These are phyloP conservation scores for Auriscalpium vulgare DNA, from an alignment of 768 basidiomycete species.

Conservation along the genomic window DNA sequence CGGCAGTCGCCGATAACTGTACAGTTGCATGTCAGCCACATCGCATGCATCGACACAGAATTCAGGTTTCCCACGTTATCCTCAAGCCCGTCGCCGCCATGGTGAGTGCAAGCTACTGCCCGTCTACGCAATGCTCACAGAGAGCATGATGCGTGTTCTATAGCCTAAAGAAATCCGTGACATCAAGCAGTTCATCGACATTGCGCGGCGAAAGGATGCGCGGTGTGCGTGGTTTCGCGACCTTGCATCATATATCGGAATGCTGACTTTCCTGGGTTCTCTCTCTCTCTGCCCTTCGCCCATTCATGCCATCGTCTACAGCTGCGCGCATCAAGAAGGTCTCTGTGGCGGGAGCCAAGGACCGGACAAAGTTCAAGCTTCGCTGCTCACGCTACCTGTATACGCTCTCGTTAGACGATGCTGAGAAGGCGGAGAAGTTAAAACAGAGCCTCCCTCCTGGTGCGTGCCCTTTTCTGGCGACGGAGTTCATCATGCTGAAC, in stretches of 20 bases:
- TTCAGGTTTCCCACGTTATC: not conserved
- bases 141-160: not conserved
- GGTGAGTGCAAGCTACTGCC: not conserved
- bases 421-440: conserved; percentile 98
- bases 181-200: conserved; percentile 98
- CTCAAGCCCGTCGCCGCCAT: not conserved
- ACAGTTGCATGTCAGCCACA: not conserved
- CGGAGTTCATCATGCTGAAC: not conserved
- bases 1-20: not conserved
- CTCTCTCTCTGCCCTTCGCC: not conserved
- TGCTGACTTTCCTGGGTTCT: no score
- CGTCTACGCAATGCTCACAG: not conserved
- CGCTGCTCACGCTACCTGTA: conserved; percentile 95
- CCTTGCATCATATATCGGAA: not conserved
- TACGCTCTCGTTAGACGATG: conserved; percentile 93
- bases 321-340: conserved; percentile 99
- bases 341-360: conserved; percentile 59
- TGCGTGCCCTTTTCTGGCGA: conserved; percentile 30
- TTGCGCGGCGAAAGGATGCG: conserved; percentile 96
- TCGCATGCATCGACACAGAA: not conserved
- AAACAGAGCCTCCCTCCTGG: conserved; percentile 92
- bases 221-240: conserved; percentile 54
- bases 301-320: conserved; percentile 26
- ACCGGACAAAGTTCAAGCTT: conserved; percentile 96
- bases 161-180: conserved; percentile 97